Evolutionary conservation across 768 basidiomycete genomes (phyloP).

Genomic region (Lentinula aciculospora): DNA sequence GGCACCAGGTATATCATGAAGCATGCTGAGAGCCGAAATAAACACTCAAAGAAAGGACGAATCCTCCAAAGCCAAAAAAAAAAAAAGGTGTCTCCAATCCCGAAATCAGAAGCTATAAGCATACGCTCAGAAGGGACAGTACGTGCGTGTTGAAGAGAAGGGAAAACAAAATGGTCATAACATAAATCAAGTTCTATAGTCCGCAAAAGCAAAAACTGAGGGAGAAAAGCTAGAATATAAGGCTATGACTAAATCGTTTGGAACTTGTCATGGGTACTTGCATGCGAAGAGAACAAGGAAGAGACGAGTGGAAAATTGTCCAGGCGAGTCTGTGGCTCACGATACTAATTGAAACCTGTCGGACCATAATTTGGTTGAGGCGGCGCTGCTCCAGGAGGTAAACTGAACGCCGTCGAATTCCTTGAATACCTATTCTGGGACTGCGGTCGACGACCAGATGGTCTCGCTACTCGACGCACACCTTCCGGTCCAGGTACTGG

Average conservation of each 20-base stretch:
- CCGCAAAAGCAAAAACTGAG: neutral
- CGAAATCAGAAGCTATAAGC: neutral
- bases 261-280: neutral
- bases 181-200: neutral
- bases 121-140: neutral
- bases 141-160: neutral
- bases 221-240: neutral
- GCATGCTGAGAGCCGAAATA: slow-evolving; percentile 2
- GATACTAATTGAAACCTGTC: slow-evolving; percentile 7
- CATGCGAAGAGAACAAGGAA: neutral
- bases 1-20: slow-evolving; percentile 9
- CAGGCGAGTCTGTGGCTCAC: neutral
- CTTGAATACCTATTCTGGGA: slow-evolving; percentile 76
- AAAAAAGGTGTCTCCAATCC: neutral
- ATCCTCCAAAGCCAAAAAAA: neutral
- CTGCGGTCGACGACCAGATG: slow-evolving; percentile 47
- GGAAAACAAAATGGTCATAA: neutral
- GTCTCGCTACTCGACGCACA: slow-evolving; percentile 74
- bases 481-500: slow-evolving; percentile 76
- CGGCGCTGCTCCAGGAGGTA: slow-evolving; percentile 76
- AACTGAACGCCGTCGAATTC: slow-evolving; percentile 38
- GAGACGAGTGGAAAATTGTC: neutral
- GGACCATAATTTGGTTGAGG: slow-evolving; percentile 33
- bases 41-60: neutral
- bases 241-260: neutral